Evolutionary conservation across 2,329 filamentous ascomycete genomes (phyloP), one percentile per base, ranked within the genome.

Genomic region (Paecilomyces sp.): DNA sequence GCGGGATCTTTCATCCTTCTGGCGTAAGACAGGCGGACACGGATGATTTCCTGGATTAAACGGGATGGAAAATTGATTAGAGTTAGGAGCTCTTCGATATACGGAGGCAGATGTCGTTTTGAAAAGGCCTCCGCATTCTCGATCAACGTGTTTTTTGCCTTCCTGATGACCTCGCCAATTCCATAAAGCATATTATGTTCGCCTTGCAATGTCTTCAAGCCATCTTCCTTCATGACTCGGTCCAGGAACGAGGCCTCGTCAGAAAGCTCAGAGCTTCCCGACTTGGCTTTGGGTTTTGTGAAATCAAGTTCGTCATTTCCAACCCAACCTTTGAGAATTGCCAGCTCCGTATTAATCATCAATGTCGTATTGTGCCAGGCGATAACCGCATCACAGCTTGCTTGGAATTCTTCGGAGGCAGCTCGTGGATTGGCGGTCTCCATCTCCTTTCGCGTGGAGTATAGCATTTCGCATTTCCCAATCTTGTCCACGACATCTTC

Each of bases 311-410:
- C 92, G 41, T 92, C 87, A 70, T 99, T 99, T 58, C 94, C 94
- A 28, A 99, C 94, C 94, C 94, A 99, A 63, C 89, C 92, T 74
- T 94, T 92, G 63, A 99, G 76, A 64, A 97, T 92, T 13, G 87
- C 87, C 61, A 99, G 84, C 74, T 99, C 91, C 2, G 91, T 96
- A 73, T 95, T 96, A 81, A 99, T 97, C 70, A 96, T 86, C 71
- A 93, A 88, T 33, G 92, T 97, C 57, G 92, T 97, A 75, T 97
- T 99, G 80, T 96, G 89, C 94, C 94, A 99, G 2, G 93, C 88
- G 62, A 96, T 86, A 65, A 99, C 88, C 55, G 93, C 89, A 71
- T 96, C 90, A 69, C 89, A 94, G 30, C 91, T 91, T 62, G 92
- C 88, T 62, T 84, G 82, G 76, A 92, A 99, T 31, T 87, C 83